Base-by-base conservation (phyloP, 164 flowering plant genomes). In the Annona cherimola region DNA sequence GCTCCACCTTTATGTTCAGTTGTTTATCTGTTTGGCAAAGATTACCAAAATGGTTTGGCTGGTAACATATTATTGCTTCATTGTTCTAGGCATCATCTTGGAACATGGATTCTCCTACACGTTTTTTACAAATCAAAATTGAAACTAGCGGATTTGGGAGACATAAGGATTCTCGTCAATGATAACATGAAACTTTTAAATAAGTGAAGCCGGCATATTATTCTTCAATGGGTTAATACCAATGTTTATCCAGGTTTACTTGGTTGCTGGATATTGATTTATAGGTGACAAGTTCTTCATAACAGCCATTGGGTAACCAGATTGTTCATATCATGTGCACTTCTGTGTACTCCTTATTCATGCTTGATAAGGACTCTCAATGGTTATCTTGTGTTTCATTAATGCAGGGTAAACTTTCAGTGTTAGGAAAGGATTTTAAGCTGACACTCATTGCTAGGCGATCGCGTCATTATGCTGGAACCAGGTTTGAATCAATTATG, bases 381-480 rank as follows among this genome's bases (percentile, higher is more conserved):
- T 59, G 68, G 42, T 35, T 63, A 74, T 79, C 77, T 71, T 40
- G 71, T 69, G 57, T 73, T 76, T 79, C 74, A 50, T 68, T 60
- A 67, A 64, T 81, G 43, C 83, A 93, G 98, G 88, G 84, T 64
- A 85, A 85, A 76, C 82, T 88, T 77, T 85, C 92, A 42, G 69
- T 87, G 50, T 84, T 85, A 70, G 93, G 88, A 43, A 86, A 80
- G 74, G 86, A 88, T 59, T 88, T 93, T 83, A 84, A 79, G 70
- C 69, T 96, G 76, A 89, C 95, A 57, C 92, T 96, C 72, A 90
- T 96, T 83, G 97, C 99, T 18, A 86, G 99, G 83, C 89, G 99
- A 18, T 96, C 99, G 50, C 95, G 98, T 69, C 96, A 92, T 77
- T 96, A 82, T 84, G 99, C 99, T 76, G 99, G 99, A 68, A 96